Evolutionary conservation across 176 grass and related monocot genomes (phyloP), one percentile per base, ranked within the genome.

Genomic region (Bothriochloa decipiens): DNA sequence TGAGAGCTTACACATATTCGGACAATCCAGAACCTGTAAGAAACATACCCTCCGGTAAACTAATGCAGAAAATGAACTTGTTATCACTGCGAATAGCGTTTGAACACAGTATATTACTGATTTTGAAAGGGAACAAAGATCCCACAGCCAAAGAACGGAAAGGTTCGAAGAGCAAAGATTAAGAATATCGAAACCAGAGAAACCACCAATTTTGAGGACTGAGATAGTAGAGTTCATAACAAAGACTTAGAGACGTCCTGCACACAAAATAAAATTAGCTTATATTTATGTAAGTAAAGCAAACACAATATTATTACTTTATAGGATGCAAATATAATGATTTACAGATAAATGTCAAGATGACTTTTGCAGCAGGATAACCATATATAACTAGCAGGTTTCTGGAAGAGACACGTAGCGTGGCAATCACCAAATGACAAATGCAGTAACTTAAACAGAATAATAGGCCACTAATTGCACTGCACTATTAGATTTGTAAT

Each of bases 161-260:
- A 96, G 83, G 72, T 86, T 92, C 89, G 96, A 90, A 47, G 96
- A 99, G 81, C 80, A 82, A 77, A 99, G 36, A 79, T 91, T 96
- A 82, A 99, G 81, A 89, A 79, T 87, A 70, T 84, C n/a, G n/a
- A n/a, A 32, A 32, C 89, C 86, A 99, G 79, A 90, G 88, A 91
- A 94, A 81, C 88, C 89, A 69, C 88, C 86, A 28, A 96, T 71
- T 88, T 96, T 96, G 65, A 96, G 82, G 53, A 84, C 80, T 65
- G 88, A 87, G 26, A 99, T 86, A 76, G 69, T 83, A 29, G 16
- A 75, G 82, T 90, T 94, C 86, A 94, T 91, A 77, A 92, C 89
- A 96, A 99, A 40, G 52, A 72, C 41, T 75, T 82, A 99, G 79
- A 76, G 93, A 93, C 75, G 88, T 90, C 68, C 93, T 96, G 86